phyloP scores from a whole-genome alignment of 768 basidiomycete species.

The Favolaschia claudopus region DNA sequence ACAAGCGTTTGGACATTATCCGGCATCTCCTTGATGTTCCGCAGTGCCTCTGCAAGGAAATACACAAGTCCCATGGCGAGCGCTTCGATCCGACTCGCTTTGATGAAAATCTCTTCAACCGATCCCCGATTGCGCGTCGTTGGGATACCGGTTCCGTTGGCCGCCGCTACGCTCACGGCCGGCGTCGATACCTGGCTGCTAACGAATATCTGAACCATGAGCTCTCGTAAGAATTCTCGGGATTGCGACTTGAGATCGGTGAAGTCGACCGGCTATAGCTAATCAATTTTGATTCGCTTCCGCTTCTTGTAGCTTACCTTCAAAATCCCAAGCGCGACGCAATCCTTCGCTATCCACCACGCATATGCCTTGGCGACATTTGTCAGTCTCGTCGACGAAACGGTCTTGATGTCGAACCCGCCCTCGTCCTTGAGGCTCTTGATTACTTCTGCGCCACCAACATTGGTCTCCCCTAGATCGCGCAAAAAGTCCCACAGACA shows the following conservation, averaged over 20 bases:
- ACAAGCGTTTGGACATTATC: constrained; percentile 52
- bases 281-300: not conserved
- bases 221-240: constrained; percentile 68
- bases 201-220: constrained; percentile 75
- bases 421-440: constrained; percentile 66
- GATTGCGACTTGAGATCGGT: constrained; percentile 71
- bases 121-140: constrained; percentile 61
- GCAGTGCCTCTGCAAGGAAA: constrained; percentile 62
- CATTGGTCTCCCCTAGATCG: constrained; percentile 83
- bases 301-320: constrained; percentile 62
- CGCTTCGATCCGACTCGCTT: constrained; percentile 67
- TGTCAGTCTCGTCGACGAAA: constrained; percentile 62
- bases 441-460: constrained; percentile 81
- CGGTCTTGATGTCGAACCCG: constrained; percentile 56
- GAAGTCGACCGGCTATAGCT: constrained; percentile 86
- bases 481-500: constrained; percentile 97
- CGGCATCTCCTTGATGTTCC: constrained; percentile 40
- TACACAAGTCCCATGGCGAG: constrained; percentile 81
- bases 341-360: constrained; percentile 93
- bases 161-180: constrained; percentile 54
- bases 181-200: constrained; percentile 81
- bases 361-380: constrained; percentile 89
- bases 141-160: constrained; percentile 42
- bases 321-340: constrained; percentile 74
- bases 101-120: constrained; percentile 83